Evolutionary conservation across 2,329 filamentous ascomycete genomes (phyloP), one percentile per base, ranked within the genome.

Genomic region (Plectosphaerella sp.): DNA sequence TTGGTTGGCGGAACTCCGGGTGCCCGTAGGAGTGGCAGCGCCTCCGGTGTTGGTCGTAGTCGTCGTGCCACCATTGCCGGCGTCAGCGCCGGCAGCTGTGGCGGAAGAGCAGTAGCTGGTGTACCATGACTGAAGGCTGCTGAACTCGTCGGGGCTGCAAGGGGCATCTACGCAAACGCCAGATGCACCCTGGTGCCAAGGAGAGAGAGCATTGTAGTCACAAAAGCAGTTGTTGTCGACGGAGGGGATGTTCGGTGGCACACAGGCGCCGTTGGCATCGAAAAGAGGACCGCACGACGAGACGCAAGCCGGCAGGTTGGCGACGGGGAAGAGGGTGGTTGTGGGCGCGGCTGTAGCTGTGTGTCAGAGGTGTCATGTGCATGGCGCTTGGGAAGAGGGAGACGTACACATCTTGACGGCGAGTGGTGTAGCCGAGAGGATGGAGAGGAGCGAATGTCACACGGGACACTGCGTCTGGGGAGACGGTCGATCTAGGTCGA

Each of bases 181-280:
- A 5, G 74, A 70, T 4, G 78, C 75, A 35, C 75, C 78, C 2
- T 54, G 53, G 36, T 46, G 47, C 35, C 51, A 57, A 1, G 56
- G 11, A 73, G 71, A 33, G 80, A 78, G 52, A 91, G 83, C 9
- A 76, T 67, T 4, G 48, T 87, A 83, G 60, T 77, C 72, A 72
- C 91, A 96, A 72, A 95, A 91, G 70, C 91, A 95, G 36, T 76
- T 74, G 41, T 77, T 66, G 47, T 76, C 74, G 48, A 76, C 75
- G 7, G 70, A 66, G 5, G 78, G 67, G 4, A 69, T 74, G 22
- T 71, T 75, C 4, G 79, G 80, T 4, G 87, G 86, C 1, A 87
- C 78, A 68, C 91, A 95, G 55, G 76, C 82, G 45, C 79, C 79
- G 63, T 91, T 88, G 53, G 88, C 89, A 67, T 89, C 80, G 64